Evolutionary conservation across 768 basidiomycete species (phyloP).

Genomic region (Tulasnella sp.): DNA sequence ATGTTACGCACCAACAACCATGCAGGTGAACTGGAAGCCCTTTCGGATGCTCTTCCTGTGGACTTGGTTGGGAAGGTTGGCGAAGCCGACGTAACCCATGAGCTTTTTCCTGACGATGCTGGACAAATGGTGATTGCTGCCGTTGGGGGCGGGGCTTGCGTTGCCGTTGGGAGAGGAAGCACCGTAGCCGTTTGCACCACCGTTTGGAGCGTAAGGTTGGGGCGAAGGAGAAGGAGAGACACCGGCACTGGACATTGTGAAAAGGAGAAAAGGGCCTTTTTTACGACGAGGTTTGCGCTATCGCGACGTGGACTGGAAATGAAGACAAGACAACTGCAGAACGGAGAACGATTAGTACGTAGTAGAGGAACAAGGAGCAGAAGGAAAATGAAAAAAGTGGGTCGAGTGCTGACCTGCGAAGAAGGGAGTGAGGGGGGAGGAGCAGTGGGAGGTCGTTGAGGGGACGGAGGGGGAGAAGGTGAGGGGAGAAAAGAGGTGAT

Average conservation of each 20-base stretch:
- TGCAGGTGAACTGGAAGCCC: slow-evolving; percentile 97
- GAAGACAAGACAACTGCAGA: slow-evolving; percentile 19
- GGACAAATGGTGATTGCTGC: slow-evolving; percentile 53
- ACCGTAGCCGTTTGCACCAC: slow-evolving; percentile 31
- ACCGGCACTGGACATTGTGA: slow-evolving; percentile 28
- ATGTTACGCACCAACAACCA: slow-evolving; percentile 90
- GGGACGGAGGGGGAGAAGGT: slow-evolving; percentile 14
- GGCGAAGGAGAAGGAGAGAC: slow-evolving; percentile 29
- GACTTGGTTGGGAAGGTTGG: slow-evolving; percentile 98
- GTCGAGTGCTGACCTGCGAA: slow-evolving; percentile 19
- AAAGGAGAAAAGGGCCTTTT: slow-evolving; percentile 2
- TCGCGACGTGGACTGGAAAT: slow-evolving; percentile 22
- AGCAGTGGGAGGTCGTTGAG: slow-evolving; percentile 5
- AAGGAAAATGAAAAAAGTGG: background rate
- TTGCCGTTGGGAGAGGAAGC: slow-evolving; percentile 24
- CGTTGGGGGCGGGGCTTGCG: slow-evolving; percentile 44
- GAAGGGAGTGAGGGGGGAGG: slow-evolving; percentile 10
- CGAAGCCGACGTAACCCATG: slow-evolving; percentile 94
- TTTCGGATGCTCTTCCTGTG: slow-evolving; percentile 98
- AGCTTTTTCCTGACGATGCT: slow-evolving; percentile 79
- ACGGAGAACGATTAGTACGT: slow-evolving; percentile 1
- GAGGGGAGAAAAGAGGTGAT: background rate
- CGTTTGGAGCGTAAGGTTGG: slow-evolving; percentile 15
- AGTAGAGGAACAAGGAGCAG: background rate
- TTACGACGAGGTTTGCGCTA: slow-evolving; percentile 15